Evolutionary conservation across 176 grass and related monocot species (phyloP), one percentile per base, ranked within the genome.

Genomic region (Tillandsia leiboldiana): DNA sequence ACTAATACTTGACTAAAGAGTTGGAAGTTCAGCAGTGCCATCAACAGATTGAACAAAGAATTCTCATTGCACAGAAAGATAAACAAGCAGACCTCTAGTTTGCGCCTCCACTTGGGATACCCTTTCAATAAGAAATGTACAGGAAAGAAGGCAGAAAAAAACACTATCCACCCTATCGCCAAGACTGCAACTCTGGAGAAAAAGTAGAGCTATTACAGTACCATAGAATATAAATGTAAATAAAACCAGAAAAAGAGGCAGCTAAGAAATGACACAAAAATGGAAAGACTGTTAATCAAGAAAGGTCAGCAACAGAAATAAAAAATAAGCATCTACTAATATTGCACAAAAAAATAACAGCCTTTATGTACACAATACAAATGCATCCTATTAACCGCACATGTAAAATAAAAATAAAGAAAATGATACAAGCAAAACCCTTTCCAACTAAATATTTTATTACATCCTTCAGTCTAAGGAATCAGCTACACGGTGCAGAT

Each of bases 41-140:
- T 69, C 22, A 18, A 76, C 18, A 62, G 9, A 72, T 64, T 11
- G 10, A 63, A 27, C 70, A 26, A 2, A 50, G 52, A 49, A 68
- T 53, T 20, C 42, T 28, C 33, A 72, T 51, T 66, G 42, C 62
- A 27, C 48, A 2, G 2, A 1, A 72, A 14, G 50, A 48, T 12
- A 59, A 63, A 69, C 61, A 64, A 77, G 50, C 26, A 68, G 67
- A 99, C 94, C 82, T 99, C 94, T 77, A 99, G 87, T 93, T 93
- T 90, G 78, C 75, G 68, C 57, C 85, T 87, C 63, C 72, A 27
- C 79, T 87, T 96, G 53, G 80, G 50, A 82, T 91, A 78, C 5
- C 87, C 94, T 84, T 80, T 90, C 66, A 99, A 77, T 72, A 99
- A 68, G 75, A 90, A 92, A 93, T 90, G 89, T 48, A 87, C 87